A percentile compares a stretch with the other conserved stretches of the same genome.
Evolutionary conservation across 1,284 basidiomycete genomes (phyloP).

Genomic region (Leccinum glutinopallens): DNA sequence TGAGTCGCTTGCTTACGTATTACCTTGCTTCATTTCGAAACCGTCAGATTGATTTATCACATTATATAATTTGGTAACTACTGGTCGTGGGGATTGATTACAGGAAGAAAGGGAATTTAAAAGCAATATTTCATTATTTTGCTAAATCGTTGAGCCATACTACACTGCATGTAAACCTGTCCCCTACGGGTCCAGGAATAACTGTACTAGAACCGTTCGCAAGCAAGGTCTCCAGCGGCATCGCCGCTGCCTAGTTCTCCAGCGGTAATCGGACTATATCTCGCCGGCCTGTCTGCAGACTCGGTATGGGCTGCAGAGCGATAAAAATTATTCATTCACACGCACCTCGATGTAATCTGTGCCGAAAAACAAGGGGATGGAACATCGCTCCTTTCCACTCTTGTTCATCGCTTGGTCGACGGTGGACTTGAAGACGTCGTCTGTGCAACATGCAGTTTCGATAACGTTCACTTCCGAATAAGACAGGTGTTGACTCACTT

Average conservation of each 20-base stretch:
- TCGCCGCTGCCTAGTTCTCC: constrained; percentile 43
- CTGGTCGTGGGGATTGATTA: no score
- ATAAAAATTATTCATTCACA: neutral
- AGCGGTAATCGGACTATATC: constrained; percentile 62
- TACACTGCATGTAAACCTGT: no score
- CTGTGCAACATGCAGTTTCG: constrained; percentile 38
- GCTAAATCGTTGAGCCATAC: no score
- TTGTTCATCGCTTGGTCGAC: constrained; percentile 81
- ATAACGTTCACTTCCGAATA: neutral
- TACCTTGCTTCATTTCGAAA: no score
- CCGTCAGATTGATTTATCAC: no score
- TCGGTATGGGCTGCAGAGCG: constrained; percentile 57
- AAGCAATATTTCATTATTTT: no score
- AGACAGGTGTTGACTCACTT: constrained; percentile 50
- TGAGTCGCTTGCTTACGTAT: no score
- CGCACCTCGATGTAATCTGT: constrained; percentile 72
- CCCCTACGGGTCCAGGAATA: no score
- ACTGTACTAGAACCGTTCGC: no score
- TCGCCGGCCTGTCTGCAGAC: constrained; percentile 59
- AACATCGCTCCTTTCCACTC: constrained; percentile 71
- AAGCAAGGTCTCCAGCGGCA: no score
- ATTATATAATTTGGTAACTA: no score
- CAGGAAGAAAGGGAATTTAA: no score
- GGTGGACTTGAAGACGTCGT: constrained; percentile 88
- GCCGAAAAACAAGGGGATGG: constrained; percentile 82